Evolutionary conservation across 352 stramenopile species (phyloP), one percentile per base, ranked within the genome.

Genomic region (Phytopythium litorale): DNA sequence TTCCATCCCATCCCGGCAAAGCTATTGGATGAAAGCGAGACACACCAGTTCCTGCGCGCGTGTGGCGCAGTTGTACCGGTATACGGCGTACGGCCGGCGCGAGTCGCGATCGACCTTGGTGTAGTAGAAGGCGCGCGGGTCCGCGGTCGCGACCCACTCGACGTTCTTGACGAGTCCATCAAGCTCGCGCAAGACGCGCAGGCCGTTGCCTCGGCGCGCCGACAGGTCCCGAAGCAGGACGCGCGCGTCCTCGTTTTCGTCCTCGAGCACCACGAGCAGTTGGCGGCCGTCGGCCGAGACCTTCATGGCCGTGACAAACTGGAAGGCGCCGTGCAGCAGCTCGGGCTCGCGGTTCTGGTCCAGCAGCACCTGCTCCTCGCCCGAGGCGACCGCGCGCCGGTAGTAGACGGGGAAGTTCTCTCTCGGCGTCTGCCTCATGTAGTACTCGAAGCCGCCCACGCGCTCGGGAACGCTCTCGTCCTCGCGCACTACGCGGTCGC

Each of bases 321-420:
- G 82, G 63, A 88, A 93, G 18, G 57, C 45, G 0, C 70, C 70
- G 40, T 89, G 71, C 49, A 77, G 66, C n/a, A 89, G 65, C 52
- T 75, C 68, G 13, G 67, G 60, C 48, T 91, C 75, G 25, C 71
- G 53, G 66, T 95, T 95, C 70, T 91, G 84, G 64, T 95, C 72
- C 16, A 95, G 65, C 58, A 95, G 78, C 49, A 89, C 66, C 71
- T 91, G 66, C 52, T 89, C 75, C 35, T 58, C 56, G n/a, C 40
- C 40, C 13, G 52, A 67, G 43, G 21, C 60, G 21, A 67, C 59
- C n/a, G 74, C 70, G 21, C 71, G 72, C 16, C 86, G 86, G 57
- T 84, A 92, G 63, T 93, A 95, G 30, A 91, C 80, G 1, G 81
- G 84, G 52, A 87, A 95, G 62, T 95, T 95, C 43, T 89, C 67